phyloP scores from a whole-genome alignment of 2,329 filamentous ascomycete species.

The Huntiella omanensis region DNA sequence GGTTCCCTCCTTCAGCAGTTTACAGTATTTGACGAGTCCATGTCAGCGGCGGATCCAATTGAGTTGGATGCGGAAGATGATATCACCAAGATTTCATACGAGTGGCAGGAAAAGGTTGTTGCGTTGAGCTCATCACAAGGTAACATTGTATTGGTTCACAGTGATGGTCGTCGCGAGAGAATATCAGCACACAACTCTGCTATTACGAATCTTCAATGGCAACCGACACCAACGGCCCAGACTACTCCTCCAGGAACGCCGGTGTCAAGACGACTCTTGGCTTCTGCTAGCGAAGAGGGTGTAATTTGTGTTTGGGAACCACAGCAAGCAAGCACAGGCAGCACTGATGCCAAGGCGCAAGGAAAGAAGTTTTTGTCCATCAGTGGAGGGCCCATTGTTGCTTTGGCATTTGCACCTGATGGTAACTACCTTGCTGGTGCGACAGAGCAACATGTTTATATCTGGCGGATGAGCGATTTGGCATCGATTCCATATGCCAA shows the following conservation, averaged over 20 bases:
- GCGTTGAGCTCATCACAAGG: slow-evolving; percentile 39
- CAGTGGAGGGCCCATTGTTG: slow-evolving; percentile 33
- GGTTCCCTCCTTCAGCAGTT: slow-evolving; percentile 34
- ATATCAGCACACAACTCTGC: slow-evolving; percentile 40
- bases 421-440: slow-evolving; percentile 44
- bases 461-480: slow-evolving; percentile 45
- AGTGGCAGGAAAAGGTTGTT: slow-evolving; percentile 34
- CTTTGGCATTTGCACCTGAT: slow-evolving; percentile 43
- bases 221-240: slow-evolving; percentile 23
- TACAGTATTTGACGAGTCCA: slow-evolving; percentile 26
- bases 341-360: background rate
- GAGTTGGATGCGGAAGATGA: slow-evolving; percentile 33
- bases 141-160: slow-evolving; percentile 39
- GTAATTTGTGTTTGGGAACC: slow-evolving; percentile 46
- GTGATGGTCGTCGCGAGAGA: slow-evolving; percentile 31
- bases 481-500: slow-evolving; percentile 35
- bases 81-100: slow-evolving; percentile 37
- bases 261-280: slow-evolving; percentile 30
- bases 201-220: slow-evolving; percentile 41
- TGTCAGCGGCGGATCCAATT: slow-evolving; percentile 29
- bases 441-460: slow-evolving; percentile 37
- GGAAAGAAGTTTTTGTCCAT: slow-evolving; percentile 39
- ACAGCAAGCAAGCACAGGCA: slow-evolving; percentile 14
- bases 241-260: background rate
- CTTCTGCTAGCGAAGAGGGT: slow-evolving; percentile 43